Conservation (phyloP, 1,284 basidiomycete species). For the Malassezia restricta region DNA sequence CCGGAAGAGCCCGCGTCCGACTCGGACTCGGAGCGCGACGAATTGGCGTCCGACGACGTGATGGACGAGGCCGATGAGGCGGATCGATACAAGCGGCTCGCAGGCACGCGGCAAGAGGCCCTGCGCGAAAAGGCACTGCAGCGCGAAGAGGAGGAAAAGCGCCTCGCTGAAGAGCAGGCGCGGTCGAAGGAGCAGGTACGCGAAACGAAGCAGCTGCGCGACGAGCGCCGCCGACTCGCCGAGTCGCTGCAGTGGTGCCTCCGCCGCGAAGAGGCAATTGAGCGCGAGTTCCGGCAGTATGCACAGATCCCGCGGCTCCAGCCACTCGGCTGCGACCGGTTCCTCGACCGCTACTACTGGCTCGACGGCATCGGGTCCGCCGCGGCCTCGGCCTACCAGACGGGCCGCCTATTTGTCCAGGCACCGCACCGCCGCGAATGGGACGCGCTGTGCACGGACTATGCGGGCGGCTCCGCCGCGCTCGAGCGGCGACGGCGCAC, state of each 20-base stretch:
- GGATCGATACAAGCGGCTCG: constrained; percentile 16
- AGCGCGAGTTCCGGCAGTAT: constrained; percentile 80
- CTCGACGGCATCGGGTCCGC: constrained; percentile 87
- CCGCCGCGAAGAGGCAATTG: constrained; percentile 67
- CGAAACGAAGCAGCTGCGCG: constrained; percentile 29
- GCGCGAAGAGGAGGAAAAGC: constrained; percentile 28
- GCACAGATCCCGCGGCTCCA: constrained; percentile 70
- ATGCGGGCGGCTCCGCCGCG: constrained; percentile 40
- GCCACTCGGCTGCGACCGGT: constrained; percentile 79
- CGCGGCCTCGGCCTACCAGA: constrained; percentile 59
- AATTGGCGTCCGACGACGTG: constrained; percentile 34
- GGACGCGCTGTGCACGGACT: constrained; percentile 46
- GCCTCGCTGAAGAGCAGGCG: constrained; percentile 17
- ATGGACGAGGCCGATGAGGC: constrained; percentile 11
- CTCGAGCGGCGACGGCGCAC: constrained; percentile 53
- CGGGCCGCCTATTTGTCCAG: constrained; percentile 79
- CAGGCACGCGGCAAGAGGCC: constrained; percentile 33
- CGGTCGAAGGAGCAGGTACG: constrained; percentile 26
- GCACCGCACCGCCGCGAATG: constrained; percentile 59
- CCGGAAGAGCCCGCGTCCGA: neutral
- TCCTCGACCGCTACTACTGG: constrained; percentile 94
- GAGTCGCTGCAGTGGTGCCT: constrained; percentile 74
- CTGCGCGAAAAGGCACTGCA: constrained; percentile 37
- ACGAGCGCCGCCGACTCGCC: constrained; percentile 32
- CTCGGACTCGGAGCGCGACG: constrained; percentile 20